Conservation (phyloP, 2,329 filamentous ascomycete genomes). For the Thielaviopsis euricoi region DNA sequence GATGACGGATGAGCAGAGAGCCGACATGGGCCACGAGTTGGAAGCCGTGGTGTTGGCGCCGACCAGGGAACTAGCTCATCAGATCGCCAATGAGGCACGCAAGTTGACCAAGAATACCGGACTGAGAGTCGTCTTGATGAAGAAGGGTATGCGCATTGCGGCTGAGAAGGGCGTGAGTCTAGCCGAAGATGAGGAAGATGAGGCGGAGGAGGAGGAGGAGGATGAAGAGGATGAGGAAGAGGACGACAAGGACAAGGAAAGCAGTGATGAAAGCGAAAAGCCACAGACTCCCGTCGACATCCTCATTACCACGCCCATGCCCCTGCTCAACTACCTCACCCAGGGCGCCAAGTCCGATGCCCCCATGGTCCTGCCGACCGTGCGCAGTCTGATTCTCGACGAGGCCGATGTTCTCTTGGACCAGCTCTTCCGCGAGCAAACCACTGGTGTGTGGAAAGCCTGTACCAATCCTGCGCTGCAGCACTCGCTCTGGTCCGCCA, state of each 20-base stretch:
- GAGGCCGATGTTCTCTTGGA: slow-evolving; percentile 93
- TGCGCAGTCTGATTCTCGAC: slow-evolving; percentile 66
- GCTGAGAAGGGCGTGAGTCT: slow-evolving; percentile 25
- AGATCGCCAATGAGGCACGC: slow-evolving; percentile 71
- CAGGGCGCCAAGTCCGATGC: slow-evolving; percentile 25
- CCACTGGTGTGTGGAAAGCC: slow-evolving; percentile 65
- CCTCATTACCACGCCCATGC: slow-evolving; percentile 30
- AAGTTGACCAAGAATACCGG: slow-evolving; percentile 65
- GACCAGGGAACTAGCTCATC: slow-evolving; percentile 61
- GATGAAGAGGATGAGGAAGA: slow-evolving; percentile 22
- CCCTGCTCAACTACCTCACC: slow-evolving; percentile 57
- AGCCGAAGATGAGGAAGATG: slow-evolving; percentile 18
- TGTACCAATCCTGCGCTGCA: slow-evolving; percentile 55
- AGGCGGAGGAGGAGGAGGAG: slow-evolving; percentile 22
- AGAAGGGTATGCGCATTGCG: slow-evolving; percentile 62
- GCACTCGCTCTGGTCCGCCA: slow-evolving; percentile 84
- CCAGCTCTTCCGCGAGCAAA: slow-evolving; percentile 78
- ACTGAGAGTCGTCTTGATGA: slow-evolving; percentile 65
- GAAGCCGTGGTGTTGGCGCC: slow-evolving; percentile 59
- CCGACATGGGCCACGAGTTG: slow-evolving; percentile 30
- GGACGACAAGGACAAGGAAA: slow-evolving; percentile 11
- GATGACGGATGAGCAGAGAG: slow-evolving; percentile 21
- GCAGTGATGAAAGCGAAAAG: slow-evolving; percentile 7
- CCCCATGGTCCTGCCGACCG: slow-evolving; percentile 41
- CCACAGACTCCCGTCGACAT: slow-evolving; percentile 20